A percentile compares a stretch with the other conserved stretches of the same genome.
Evolutionary conservation across 1,284 basidiomycete genomes (phyloP).

Genomic region (Marasmius tenuissimus): DNA sequence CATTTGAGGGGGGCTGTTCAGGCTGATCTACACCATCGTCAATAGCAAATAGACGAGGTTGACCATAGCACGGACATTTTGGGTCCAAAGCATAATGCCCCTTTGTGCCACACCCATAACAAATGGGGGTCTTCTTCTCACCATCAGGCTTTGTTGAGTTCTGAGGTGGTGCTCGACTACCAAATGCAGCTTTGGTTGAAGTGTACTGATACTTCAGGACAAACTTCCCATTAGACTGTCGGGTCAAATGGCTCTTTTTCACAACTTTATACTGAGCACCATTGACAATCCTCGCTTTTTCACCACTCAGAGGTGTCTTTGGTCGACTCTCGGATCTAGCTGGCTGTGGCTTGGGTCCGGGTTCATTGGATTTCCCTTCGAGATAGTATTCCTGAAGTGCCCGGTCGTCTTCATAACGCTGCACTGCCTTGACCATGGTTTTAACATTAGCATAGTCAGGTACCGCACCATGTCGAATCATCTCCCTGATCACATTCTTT

Average conservation of each 20-base stretch:
- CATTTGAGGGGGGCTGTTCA: not conserved
- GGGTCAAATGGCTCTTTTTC: too few relatives aligned
- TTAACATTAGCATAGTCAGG: not conserved
- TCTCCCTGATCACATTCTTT: not conserved
- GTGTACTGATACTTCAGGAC: too few relatives aligned
- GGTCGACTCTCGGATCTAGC: too few relatives aligned
- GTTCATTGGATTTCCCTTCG: not conserved
- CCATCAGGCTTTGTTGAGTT: not conserved
- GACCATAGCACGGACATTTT: slow-evolving; percentile 20
- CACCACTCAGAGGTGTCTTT: too few relatives aligned
- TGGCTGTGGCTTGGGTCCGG: too few relatives aligned
- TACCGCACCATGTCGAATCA: not conserved
- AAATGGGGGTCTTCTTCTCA: not conserved
- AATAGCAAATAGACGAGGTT: slow-evolving; percentile 5
- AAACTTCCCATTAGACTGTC: too few relatives aligned
- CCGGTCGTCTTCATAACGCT: not conserved
- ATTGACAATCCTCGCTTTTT: too few relatives aligned
- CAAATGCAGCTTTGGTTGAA: too few relatives aligned
- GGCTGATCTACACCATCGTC: not conserved
- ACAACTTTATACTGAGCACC: too few relatives aligned
- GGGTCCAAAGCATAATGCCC: slow-evolving; percentile 5
- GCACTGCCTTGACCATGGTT: not conserved
- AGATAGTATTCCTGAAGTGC: not conserved
- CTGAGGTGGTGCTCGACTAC: too few relatives aligned
- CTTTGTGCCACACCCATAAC: not conserved